Percentiles rank a stretch among this genome's conserved stretches.
phyloP scores from a whole-genome alignment of 2,329 filamentous ascomycete genomes.

The Stemphylium lycopersici region DNA sequence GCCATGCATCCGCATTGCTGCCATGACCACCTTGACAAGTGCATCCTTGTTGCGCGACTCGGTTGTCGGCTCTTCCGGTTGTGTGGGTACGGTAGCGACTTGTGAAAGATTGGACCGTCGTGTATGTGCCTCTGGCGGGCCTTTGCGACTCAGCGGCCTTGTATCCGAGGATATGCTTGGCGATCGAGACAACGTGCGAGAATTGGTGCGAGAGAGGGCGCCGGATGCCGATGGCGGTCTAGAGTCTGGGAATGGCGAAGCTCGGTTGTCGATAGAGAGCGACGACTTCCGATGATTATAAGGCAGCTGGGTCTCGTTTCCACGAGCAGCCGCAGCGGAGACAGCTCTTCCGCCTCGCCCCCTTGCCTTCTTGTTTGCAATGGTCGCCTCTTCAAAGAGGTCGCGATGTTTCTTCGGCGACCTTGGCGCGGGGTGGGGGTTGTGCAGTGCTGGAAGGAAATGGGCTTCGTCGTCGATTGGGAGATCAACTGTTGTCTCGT shows the following conservation, averaged over 20 bases:
- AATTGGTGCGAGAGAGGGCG: constrained; percentile 27
- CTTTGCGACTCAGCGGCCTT: constrained; percentile 41
- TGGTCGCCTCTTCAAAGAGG: constrained; percentile 56
- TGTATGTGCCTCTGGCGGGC: constrained; percentile 26
- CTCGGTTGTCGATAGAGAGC: constrained; percentile 37
- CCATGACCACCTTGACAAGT: constrained; percentile 58
- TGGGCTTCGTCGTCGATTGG: constrained; percentile 33
- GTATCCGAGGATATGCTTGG: constrained; percentile 43
- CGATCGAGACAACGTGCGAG: constrained; percentile 38
- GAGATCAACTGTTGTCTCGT: constrained; percentile 8
- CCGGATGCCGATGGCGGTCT: constrained; percentile 35
- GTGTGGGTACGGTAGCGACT: constrained; percentile 40
- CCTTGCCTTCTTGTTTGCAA: constrained; percentile 51
- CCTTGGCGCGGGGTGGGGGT: constrained; percentile 25
- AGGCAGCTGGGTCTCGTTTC: constrained; percentile 30
- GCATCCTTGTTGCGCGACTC: constrained; percentile 57
- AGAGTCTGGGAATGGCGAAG: constrained; percentile 25
- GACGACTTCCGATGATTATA: constrained; percentile 42
- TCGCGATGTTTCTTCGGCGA: constrained; percentile 53
- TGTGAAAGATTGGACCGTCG: constrained; percentile 44
- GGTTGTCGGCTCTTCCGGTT: constrained; percentile 41
- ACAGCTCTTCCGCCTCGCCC: constrained; percentile 53
- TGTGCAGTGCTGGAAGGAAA: constrained; percentile 40
- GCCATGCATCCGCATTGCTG: constrained; percentile 60
- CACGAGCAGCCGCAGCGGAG: constrained; percentile 50